phyloP scores from a whole-genome alignment of 1,139 yeast species.

The Scheffersomyces segobiensis region DNA sequence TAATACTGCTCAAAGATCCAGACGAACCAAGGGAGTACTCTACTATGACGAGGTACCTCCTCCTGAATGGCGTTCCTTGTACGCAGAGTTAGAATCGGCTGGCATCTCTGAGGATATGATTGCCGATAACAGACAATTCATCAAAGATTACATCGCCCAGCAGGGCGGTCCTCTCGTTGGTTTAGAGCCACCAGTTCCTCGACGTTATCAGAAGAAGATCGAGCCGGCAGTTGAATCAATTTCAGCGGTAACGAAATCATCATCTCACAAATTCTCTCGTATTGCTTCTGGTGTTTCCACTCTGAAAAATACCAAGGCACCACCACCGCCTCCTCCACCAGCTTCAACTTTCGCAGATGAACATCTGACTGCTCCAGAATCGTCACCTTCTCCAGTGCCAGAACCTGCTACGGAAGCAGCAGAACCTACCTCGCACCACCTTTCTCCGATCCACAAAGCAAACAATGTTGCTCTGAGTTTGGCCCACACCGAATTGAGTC shows the following conservation, averaged over 20 bases:
- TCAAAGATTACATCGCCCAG: constrained; percentile 70
- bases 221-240: constrained; percentile 4
- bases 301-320: constrained; percentile 37
- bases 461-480: background rate
- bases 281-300: constrained; percentile 9
- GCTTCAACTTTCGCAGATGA: constrained; percentile 2
- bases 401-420: constrained; percentile 6
- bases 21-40: constrained; percentile 58
- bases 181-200: constrained; percentile 80
- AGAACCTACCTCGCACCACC: constrained; percentile 4
- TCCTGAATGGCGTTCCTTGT: constrained; percentile 79
- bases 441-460: background rate
- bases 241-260: constrained; percentile 5
- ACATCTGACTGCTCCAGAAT: constrained; percentile 4
- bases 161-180: constrained; percentile 88
- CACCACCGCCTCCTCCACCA: constrained; percentile 51
- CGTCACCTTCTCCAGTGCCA: constrained; percentile 3
- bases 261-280: constrained; percentile 11
- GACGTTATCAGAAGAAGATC: constrained; percentile 44
- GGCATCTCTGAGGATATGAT: constrained; percentile 90
- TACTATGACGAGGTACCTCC: constrained; percentile 84
- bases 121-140: constrained; percentile 81
- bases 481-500: background rate
- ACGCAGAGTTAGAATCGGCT: constrained; percentile 69
- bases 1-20: constrained; percentile 54